Evolutionary conservation across 805 yeast species (phyloP).

Genomic region (Blastobotrys americana): DNA sequence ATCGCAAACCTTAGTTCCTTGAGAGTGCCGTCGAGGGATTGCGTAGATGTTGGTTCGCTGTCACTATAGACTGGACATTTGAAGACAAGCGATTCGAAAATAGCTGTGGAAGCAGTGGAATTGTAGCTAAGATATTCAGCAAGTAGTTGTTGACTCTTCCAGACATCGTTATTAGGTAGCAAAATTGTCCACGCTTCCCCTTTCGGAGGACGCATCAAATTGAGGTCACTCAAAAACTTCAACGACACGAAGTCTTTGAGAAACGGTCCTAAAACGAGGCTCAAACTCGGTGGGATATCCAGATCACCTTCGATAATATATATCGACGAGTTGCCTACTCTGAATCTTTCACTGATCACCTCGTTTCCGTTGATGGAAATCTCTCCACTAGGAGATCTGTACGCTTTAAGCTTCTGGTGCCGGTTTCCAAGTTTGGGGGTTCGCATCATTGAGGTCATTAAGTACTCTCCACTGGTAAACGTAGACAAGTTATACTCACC

Average conservation of each 20-base stretch:
- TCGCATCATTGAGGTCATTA: conserved; percentile 30
- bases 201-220: conserved; percentile 47
- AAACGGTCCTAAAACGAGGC: conserved; percentile 57
- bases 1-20: conserved; percentile 9
- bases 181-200: conserved; percentile 64
- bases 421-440: conserved; percentile 50
- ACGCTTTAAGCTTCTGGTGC: conserved; percentile 55
- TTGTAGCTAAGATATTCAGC: conserved; percentile 51
- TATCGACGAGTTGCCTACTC: conserved; percentile 58
- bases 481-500: conserved; percentile 34
- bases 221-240: conserved; percentile 45
- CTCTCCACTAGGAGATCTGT: conserved; percentile 28
- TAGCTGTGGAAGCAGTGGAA: conserved; percentile 40
- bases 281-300: conserved; percentile 55
- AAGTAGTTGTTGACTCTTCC: conserved; percentile 58
- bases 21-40: conserved; percentile 22
- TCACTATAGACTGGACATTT: conserved; percentile 65
- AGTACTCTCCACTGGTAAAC: conserved; percentile 16
- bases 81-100: conserved; percentile 54
- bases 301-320: conserved; percentile 57
- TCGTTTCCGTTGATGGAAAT: conserved; percentile 48
- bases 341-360: conserved; percentile 39
- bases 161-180: conserved; percentile 68
- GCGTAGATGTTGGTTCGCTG: conserved; percentile 30
- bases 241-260: conserved; percentile 60